Base-by-base conservation (phyloP, 2,329 filamentous ascomycete genomes). In the Colletotrichum lentis region DNA sequence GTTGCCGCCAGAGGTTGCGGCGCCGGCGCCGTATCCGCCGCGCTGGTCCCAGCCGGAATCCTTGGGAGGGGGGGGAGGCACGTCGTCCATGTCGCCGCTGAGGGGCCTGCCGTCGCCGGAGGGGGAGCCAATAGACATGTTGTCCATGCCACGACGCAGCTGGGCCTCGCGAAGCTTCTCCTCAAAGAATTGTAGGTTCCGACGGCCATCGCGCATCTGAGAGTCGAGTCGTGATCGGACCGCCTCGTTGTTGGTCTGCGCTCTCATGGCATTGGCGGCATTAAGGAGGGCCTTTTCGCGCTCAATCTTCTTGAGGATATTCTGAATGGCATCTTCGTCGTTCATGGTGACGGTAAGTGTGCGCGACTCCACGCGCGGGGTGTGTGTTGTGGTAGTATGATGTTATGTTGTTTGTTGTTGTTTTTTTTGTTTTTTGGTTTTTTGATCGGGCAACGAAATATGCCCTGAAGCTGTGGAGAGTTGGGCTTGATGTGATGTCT, bases 231-330 rank as follows among this genome's bases (percentile, higher is more conserved):
- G 89, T 74, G 94, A 94, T 77, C 94, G 91, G 72, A 98, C 95
- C 70, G 90, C 87, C 73, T 94, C 91, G 80, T 99, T 99, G 83
- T 93, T 93, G 74, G 95, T 97, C 80, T 96, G 94, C 81, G 94
- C 91, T 81, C 94, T 91, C 94, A 99, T 97, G 74, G 92, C 89
- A 81, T 93, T 96, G 73, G 95, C 95, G 75, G 93, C 95, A 80
- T 92, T 92, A 85, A 99, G 96, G 77, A 98, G 90, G 75, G 91
- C 92, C 85, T 94, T 95, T 82, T 99, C 96, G 79, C 95, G 90
- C 85, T 97, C 93, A 81, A 99, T 98, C 91, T 99, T 98, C 84
- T 90, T 91, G 83, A 91, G 89, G 82, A 99, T 94, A 80, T 93
- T 91, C 81, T 89, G 89, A 81, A 89, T 84, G 73, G 86, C 84